phyloP scores from a whole-genome alignment of 345 rosid genomes.

The Camelina laxa region DNA sequence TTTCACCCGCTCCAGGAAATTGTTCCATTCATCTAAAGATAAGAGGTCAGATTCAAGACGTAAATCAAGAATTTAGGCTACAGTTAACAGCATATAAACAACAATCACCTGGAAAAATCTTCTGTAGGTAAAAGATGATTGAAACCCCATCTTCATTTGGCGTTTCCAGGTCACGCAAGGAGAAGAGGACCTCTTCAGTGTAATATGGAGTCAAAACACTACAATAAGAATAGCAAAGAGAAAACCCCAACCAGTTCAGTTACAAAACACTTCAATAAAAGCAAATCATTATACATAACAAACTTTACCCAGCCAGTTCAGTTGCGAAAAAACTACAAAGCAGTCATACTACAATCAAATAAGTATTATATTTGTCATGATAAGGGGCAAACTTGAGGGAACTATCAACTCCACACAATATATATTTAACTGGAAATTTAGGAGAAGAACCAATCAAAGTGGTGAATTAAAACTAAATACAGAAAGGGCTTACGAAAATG shows the following conservation, averaged over 20 bases:
- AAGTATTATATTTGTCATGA: slow-evolving; percentile 1
- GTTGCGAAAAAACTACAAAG: slow-evolving; percentile 3
- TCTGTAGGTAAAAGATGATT: slow-evolving; percentile 89
- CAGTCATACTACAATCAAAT: neutral
- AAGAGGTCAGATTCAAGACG: slow-evolving; percentile 28
- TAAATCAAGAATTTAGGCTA: slow-evolving; percentile 14
- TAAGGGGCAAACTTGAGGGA: neutral
- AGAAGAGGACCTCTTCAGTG: slow-evolving; percentile 91
- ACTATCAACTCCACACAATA: slow-evolving; percentile 10
- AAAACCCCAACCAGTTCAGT: slow-evolving; percentile 14
- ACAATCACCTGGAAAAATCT: slow-evolving; percentile 88
- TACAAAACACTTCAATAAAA: slow-evolving; percentile 7
- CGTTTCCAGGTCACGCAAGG: slow-evolving; percentile 69
- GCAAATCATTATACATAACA: neutral
- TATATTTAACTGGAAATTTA: slow-evolving; percentile 6
- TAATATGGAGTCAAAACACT: slow-evolving; percentile 97
- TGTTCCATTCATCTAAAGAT: slow-evolving; percentile 88
- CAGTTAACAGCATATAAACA: slow-evolving; percentile 8
- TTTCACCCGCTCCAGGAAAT: slow-evolving; percentile 84
- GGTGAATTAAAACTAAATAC: slow-evolving; percentile 4
- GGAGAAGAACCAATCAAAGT: slow-evolving; percentile 6
- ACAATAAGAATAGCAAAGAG: slow-evolving; percentile 42
- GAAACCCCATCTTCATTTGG: slow-evolving; percentile 98
- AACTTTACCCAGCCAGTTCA: slow-evolving; percentile 11
- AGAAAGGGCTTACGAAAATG: slow-evolving; percentile 88